Conservation (phyloP, 2,329 filamentous ascomycete genomes). For the Verticillium alfalfae region DNA sequence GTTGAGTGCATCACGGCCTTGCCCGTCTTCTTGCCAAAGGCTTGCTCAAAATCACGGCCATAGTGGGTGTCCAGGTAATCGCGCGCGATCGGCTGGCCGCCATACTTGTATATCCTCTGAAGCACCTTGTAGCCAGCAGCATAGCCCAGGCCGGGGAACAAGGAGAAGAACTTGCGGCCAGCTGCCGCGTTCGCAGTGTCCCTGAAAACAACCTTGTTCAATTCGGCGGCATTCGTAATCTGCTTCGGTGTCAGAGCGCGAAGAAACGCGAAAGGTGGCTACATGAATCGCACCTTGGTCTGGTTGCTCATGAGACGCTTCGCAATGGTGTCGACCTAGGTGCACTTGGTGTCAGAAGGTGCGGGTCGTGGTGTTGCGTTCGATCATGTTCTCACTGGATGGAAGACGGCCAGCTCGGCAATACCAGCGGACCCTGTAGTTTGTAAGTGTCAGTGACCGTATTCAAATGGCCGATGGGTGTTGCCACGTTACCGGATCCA, state of each 20-base stretch:
- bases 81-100: constrained; percentile 89
- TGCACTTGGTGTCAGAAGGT: not conserved
- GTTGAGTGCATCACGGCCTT: constrained; percentile 98
- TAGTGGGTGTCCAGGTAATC: constrained; percentile 82
- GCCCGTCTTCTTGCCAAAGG: constrained; percentile 94
- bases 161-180: constrained; percentile 79
- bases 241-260: constrained; percentile 39
- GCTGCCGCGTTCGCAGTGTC: constrained; percentile 70
- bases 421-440: constrained; percentile 79
- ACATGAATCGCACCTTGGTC: constrained; percentile 36
- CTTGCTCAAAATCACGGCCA: constrained; percentile 74
- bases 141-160: constrained; percentile 96
- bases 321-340: constrained; percentile 89
- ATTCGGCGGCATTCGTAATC: constrained; percentile 75
- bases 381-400: constrained; percentile 55
- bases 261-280: constrained; percentile 72
- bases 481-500: constrained; percentile 66
- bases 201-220: constrained; percentile 93
- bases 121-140: constrained; percentile 97
- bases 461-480: not conserved
- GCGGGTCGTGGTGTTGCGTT: not conserved
- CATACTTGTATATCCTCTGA: constrained; percentile 98
- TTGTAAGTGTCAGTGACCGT: constrained; percentile 7
- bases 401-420: constrained; percentile 87
- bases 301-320: constrained; percentile 99